A percentile compares a stretch with the other conserved stretches of the same genome.
Evolutionary conservation across 1,139 yeast species (phyloP).

Genomic region (Geotrichum phurueaensis): DNA sequence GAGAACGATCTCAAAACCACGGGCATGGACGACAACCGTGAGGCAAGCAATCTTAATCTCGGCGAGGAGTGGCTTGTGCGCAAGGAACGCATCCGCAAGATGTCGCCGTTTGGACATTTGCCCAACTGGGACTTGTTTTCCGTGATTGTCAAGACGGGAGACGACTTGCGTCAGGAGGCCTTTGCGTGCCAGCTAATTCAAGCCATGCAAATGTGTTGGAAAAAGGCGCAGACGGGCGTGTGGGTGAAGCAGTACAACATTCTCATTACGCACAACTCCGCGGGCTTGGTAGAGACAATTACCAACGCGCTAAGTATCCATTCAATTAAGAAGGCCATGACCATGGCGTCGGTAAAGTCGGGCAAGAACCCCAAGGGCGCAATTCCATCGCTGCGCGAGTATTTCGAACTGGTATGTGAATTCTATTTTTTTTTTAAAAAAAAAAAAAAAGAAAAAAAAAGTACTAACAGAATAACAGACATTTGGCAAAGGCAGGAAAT

Average conservation of each 20-base stretch:
- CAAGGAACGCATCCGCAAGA: constrained; percentile 66
- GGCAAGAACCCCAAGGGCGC: constrained; percentile 66
- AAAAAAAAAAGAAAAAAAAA: too few relatives aligned
- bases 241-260: constrained; percentile 96
- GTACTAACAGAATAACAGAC: constrained; percentile 35
- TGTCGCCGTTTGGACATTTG: constrained; percentile 76
- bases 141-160: constrained; percentile 93
- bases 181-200: constrained; percentile 92
- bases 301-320: constrained; percentile 90
- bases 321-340: constrained; percentile 85
- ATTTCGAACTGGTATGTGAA: constrained; percentile 43
- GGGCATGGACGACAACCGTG: constrained; percentile 44
- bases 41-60: constrained; percentile 40
- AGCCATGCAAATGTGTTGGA: constrained; percentile 82
- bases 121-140: constrained; percentile 93
- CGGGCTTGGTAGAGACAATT: constrained; percentile 92
- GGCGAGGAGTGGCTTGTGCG: constrained; percentile 92
- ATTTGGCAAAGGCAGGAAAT: constrained; percentile 53
- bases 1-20: constrained; percentile 86
- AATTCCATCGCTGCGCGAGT: constrained; percentile 68
- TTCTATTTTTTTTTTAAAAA: neutral
- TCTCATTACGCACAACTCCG: constrained; percentile 77
- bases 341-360: constrained; percentile 59
- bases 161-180: constrained; percentile 92
- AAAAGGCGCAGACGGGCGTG: constrained; percentile 53